Conservation (phyloP, 768 basidiomycete species). For the Tricholoma matsutake region DNA sequence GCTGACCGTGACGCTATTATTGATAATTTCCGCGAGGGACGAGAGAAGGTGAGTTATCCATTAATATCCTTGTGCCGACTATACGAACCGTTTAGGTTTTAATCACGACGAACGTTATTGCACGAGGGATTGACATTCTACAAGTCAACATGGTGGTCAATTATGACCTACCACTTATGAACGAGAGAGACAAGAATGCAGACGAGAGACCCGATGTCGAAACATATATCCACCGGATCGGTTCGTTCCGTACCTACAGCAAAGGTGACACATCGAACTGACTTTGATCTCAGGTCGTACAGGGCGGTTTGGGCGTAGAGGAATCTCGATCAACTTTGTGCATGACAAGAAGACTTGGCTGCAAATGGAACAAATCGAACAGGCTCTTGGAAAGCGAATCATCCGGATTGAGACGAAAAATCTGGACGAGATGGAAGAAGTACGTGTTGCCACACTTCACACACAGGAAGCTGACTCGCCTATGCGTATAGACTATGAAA, state of each 20-base stretch:
- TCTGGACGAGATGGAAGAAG: constrained; percentile 93
- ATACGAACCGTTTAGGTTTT: constrained; percentile 44
- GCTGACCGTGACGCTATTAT: constrained; percentile 88
- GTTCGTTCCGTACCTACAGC: constrained; percentile 38
- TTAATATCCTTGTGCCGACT: not conserved
- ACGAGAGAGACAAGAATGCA: constrained; percentile 52
- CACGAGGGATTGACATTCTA: constrained; percentile 95
- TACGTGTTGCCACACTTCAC: constrained; percentile 31
- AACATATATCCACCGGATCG: constrained; percentile 97
- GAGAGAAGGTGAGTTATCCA: constrained; percentile 68
- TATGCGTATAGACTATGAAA: constrained; percentile 66
- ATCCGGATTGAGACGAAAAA: constrained; percentile 85
- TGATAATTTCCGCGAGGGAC: constrained; percentile 93
- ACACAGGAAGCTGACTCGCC: not conserved
- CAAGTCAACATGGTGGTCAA: constrained; percentile 99
- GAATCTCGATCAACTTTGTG: constrained; percentile 96
- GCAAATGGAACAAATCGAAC: constrained; percentile 90
- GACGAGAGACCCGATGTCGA: constrained; percentile 83
- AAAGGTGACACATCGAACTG: not conserved
- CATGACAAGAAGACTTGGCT: constrained; percentile 84
- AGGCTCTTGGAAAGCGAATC: constrained; percentile 73
- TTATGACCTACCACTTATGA: constrained; percentile 90
- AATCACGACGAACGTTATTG: constrained; percentile 98
- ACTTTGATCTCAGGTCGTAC: constrained; percentile 71
- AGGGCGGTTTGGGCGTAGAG: constrained; percentile 95